Conservation (phyloP, 1,284 basidiomycete genomes). For the Trichosporon sp. region DNA sequence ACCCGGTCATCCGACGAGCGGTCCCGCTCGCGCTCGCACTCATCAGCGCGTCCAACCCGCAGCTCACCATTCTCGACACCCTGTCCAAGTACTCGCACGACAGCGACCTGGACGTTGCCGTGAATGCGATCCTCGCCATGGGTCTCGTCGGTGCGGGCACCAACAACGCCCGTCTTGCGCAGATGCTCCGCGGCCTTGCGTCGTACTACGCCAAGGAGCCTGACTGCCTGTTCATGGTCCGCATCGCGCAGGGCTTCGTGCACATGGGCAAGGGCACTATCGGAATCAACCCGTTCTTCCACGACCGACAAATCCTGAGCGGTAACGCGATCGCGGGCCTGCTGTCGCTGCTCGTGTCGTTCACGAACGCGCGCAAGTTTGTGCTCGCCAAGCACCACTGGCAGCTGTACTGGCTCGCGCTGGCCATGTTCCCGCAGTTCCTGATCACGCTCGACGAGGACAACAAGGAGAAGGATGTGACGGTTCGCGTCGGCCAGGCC, state of each 20-base stretch:
- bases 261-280: constrained; percentile 99
- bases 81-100: constrained; percentile 99
- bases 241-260: constrained; percentile 91
- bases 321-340: constrained; percentile 87
- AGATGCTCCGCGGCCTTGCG: constrained; percentile 94
- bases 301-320: constrained; percentile 84
- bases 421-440: constrained; percentile 98
- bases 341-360: constrained; percentile 79
- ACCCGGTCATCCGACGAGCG: constrained; percentile 83
- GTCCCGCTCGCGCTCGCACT: constrained; percentile 96
- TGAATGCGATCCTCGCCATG: constrained; percentile 98
- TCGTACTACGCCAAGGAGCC: constrained; percentile 97
- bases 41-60: constrained; percentile 91
- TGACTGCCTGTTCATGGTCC: constrained; percentile 94
- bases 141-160: constrained; percentile 96
- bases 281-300: constrained; percentile 96
- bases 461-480: constrained; percentile 75
- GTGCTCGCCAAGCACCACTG: constrained; percentile 93
- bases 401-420: constrained; percentile 94
- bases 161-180: constrained; percentile 94
- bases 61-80: constrained; percentile 91
- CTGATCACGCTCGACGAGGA: constrained; percentile 94
- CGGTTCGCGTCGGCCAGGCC: constrained; percentile 89
- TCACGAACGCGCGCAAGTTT: constrained; percentile 89
- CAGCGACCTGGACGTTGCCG: constrained; percentile 89